Conservation (phyloP, 306 rosid species). For the Cucurbita pepo region DNA sequence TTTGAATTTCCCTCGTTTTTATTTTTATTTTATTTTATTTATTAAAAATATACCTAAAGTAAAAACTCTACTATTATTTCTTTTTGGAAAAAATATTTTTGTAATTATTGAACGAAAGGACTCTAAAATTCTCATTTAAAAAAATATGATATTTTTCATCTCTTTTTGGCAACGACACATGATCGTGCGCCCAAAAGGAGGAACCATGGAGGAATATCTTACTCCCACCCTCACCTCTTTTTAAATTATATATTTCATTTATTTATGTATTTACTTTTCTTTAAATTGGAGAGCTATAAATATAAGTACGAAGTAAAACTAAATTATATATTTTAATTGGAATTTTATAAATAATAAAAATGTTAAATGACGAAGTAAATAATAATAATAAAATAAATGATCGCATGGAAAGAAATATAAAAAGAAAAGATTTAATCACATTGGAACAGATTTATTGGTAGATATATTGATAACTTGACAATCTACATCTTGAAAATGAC, state of each 20-base stretch:
- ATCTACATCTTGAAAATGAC: neutral
- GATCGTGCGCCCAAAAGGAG: neutral
- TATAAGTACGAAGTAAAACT: too few relatives aligned
- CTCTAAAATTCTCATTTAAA: neutral
- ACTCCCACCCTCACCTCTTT: neutral
- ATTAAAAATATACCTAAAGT: too few relatives aligned
- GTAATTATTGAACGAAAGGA: neutral
- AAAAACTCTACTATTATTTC: too few relatives aligned
- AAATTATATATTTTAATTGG: too few relatives aligned
- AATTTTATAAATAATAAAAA: neutral
- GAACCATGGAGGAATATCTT: neutral
- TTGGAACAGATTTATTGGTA: neutral
- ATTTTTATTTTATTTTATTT: too few relatives aligned
- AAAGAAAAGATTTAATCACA: neutral
- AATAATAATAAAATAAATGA: neutral
- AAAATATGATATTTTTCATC: neutral
- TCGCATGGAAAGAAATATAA: neutral
- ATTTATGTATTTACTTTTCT: too few relatives aligned
- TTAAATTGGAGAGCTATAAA: too few relatives aligned
- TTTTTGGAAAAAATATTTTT: neutral
- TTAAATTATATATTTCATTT: too few relatives aligned
- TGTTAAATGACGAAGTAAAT: neutral
- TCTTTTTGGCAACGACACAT: neutral
- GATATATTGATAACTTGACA: neutral
- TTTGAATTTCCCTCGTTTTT: too few relatives aligned